A percentile compares a stretch with the other conserved stretches of the same genome.
Evolutionary conservation across 116 monocot genomes (phyloP).

Genomic region (Dioscorea cayenensis): DNA sequence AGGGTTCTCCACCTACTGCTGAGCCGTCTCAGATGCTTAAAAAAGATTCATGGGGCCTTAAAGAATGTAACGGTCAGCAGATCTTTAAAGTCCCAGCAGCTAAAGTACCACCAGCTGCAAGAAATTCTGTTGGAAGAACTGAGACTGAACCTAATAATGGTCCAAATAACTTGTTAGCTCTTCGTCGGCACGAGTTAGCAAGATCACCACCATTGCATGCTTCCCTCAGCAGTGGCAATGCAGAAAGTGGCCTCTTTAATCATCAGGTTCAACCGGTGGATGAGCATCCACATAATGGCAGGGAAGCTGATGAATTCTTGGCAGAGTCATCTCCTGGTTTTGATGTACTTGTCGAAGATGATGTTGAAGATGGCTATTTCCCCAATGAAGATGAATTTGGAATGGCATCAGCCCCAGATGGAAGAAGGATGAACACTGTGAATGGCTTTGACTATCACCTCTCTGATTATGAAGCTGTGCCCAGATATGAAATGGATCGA

Average conservation of each 20-base stretch:
- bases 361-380: constrained; percentile 30
- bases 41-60: constrained; percentile 21
- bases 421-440: constrained; percentile 14
- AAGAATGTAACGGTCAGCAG: constrained; percentile 17
- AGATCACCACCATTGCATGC: constrained; percentile 11
- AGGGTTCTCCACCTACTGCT: constrained; percentile 17
- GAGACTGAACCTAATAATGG: constrained; percentile 13
- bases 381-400: constrained; percentile 29
- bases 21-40: constrained; percentile 12
- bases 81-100: constrained; percentile 6
- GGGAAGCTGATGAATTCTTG: constrained; percentile 46
- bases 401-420: constrained; percentile 15
- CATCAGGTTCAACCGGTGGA: constrained; percentile 12
- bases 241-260: constrained; percentile 3
- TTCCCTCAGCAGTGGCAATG: constrained; percentile 10
- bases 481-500: constrained; percentile 25
- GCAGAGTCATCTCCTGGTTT: constrained; percentile 72
- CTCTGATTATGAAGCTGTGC: constrained; percentile 34
- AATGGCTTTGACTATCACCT: constrained; percentile 28
- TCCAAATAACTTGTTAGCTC: constrained; percentile 1
- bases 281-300: constrained; percentile 28
- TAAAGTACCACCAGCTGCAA: not conserved
- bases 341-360: constrained; percentile 71
- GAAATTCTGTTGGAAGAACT: constrained; percentile 14
- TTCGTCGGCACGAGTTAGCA: constrained; percentile 16